A percentile compares a stretch with the other conserved stretches of the same genome.
Conservation (phyloP, 148 eudicot genomes). For the Chenopodium suecicum region DNA sequence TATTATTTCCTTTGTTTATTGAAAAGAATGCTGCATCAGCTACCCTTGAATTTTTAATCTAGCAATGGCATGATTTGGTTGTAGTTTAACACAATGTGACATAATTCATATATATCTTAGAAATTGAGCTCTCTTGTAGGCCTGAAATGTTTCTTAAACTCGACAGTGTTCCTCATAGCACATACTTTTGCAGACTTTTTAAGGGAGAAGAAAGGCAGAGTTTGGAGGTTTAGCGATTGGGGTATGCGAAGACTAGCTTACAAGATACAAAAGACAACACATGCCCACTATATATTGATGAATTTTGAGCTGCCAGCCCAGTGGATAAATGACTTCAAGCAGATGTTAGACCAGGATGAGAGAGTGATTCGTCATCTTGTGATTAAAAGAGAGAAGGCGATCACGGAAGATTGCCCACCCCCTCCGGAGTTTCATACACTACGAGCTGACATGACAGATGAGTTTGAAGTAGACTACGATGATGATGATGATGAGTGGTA, state of each 20-base stretch:
- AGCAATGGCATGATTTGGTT: background rate
- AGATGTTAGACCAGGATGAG: slow-evolving; percentile 78
- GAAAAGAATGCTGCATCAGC: background rate
- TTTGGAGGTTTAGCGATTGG: slow-evolving; percentile 99
- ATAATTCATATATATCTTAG: background rate
- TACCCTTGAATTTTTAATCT: background rate
- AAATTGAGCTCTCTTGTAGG: background rate
- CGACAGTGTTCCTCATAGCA: background rate
- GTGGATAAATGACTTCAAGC: slow-evolving; percentile 79
- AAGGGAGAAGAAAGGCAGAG: slow-evolving; percentile 78
- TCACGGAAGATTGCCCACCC: slow-evolving; percentile 80
- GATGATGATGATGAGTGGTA: slow-evolving; percentile 40
- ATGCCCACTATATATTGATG: slow-evolving; percentile 89
- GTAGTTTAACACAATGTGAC: background rate
- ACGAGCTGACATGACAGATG: slow-evolving; percentile 51
- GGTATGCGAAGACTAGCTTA: slow-evolving; percentile 87
- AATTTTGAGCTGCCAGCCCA: slow-evolving; percentile 78
- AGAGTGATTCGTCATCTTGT: slow-evolving; percentile 94
- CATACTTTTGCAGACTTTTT: slow-evolving; percentile 52
- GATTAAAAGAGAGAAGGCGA: slow-evolving; percentile 70
- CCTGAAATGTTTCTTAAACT: background rate
- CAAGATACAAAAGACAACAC: slow-evolving; percentile 76
- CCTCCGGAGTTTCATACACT: slow-evolving; percentile 74
- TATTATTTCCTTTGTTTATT: background rate
- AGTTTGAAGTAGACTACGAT: slow-evolving; percentile 49